Evolutionary conservation across 2,329 filamentous ascomycete genomes (phyloP), one percentile per base, ranked within the genome.

Genomic region (Hirsutella rhossiliensis): DNA sequence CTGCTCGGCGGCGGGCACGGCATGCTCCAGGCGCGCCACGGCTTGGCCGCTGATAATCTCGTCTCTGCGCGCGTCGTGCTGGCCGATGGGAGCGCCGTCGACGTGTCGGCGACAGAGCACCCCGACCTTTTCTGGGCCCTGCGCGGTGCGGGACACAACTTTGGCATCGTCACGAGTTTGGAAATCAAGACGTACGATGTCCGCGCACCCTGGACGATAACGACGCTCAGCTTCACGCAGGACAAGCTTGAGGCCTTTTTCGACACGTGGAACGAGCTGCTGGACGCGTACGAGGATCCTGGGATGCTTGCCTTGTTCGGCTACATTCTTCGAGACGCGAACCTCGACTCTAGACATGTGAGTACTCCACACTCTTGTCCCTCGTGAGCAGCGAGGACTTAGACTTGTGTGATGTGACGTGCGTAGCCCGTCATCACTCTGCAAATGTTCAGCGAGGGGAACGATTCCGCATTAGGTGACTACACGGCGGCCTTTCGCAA

Each of bases 61-160:
- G 40, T 63, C 13, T 60, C 56, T 0, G 47, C 56, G 17, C 50
- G 60, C 13, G 46, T 63, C 2, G 62, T 63, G 11, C 45, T 56
- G 8, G 54, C 61, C 29, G 50, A 59, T 27, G 60, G 60, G 6
- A 46, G 47, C 11, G 42, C 54, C n/a, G 45, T 51, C 15, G 45
- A 45, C 11, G 50, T 43, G 13, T 50, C 45, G 32, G 38, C 45
- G 20, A 54, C 47, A 5, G 43, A 56, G 34, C 42, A 62, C 15
- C 48, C 48, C 4, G 61, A 63, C 41, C 51, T 63, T n/a, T 63
- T 60, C 47, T 62, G 61, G 61, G 61, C 52, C 5, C 52, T 61
- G 13, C 49, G 54, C 41, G 61, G 61, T 11, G 56, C 54, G 6
- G 61, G 61, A 0, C 53, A 56, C 29, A 59, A 59, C 44, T 62